Evolutionary conservation across 1,284 basidiomycete genomes (phyloP).

Genomic region (Leccinum fuscescens): DNA sequence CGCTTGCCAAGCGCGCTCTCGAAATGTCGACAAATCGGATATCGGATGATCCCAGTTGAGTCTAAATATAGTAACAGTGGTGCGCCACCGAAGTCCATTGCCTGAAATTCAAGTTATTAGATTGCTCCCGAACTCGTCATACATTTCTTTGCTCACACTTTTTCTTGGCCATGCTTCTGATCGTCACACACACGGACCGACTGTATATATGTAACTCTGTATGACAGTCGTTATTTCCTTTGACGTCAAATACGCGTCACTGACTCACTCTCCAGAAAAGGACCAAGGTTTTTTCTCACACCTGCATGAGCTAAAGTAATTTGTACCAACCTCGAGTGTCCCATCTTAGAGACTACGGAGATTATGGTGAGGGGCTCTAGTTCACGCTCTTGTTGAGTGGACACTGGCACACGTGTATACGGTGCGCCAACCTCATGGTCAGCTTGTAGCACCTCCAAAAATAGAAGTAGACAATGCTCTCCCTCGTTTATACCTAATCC

Average conservation of each 20-base stretch:
- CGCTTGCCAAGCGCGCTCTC: background rate
- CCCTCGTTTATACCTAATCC: constrained; percentile 15
- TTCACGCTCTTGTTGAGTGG: background rate
- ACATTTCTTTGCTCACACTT: constrained; percentile 4
- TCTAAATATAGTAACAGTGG: background rate
- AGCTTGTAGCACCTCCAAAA: constrained; percentile 1
- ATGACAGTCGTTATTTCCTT: background rate
- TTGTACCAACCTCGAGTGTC: background rate
- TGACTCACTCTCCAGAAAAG: constrained; percentile 4
- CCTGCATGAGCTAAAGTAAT: background rate
- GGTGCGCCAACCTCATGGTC: constrained; percentile 17
- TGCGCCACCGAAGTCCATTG: background rate
- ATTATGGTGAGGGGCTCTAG: background rate
- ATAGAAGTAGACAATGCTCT: background rate
- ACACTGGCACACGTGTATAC: constrained; percentile 9
- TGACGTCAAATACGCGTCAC: constrained; percentile 19
- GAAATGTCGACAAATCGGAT: background rate
- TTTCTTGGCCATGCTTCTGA: constrained; percentile 20
- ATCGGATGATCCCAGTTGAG: background rate
- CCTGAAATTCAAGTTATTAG: constrained; percentile 2
- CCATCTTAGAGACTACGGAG: background rate
- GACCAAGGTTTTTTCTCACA: constrained; percentile 4
- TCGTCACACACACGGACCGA: constrained; percentile 7
- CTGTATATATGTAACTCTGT: background rate
- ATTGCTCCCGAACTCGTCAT: background rate